Evolutionary conservation across 2,329 filamentous ascomycete species (phyloP).

Genomic region (Proliferodiscus dingleyae): DNA sequence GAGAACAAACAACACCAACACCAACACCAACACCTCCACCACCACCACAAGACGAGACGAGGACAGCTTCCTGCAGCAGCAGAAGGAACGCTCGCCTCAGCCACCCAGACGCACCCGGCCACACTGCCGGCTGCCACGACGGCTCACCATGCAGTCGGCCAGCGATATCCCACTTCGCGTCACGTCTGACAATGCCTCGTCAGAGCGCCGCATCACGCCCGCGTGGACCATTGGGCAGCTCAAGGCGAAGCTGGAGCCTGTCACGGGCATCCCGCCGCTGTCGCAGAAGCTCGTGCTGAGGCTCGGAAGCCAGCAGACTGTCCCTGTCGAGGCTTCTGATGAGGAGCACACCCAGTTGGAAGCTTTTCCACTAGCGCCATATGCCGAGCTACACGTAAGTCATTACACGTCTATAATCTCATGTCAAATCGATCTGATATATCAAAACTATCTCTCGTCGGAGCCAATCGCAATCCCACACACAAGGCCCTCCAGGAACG

Average conservation of each 20-base stretch:
- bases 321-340: slow-evolving; percentile 63
- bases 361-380: slow-evolving; percentile 63
- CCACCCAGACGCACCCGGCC: background rate
- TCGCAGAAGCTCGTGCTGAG: slow-evolving; percentile 73
- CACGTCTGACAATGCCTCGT: slow-evolving; percentile 69
- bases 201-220: slow-evolving; percentile 86
- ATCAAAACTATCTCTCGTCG: too few species aligned
- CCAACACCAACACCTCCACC: too few species aligned
- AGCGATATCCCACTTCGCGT: slow-evolving; percentile 73
- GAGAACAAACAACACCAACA: too few species aligned
- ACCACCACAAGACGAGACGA: too few species aligned
- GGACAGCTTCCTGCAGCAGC: too few species aligned
- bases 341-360: slow-evolving; percentile 66
- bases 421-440: slow-evolving; percentile 4
- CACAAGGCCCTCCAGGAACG: too few species aligned
- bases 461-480: too few species aligned
- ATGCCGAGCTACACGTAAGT: slow-evolving; percentile 78
- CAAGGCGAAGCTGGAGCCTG: slow-evolving; percentile 82
- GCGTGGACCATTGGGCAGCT: slow-evolving; percentile 84
- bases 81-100: too few species aligned
- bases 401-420: slow-evolving; percentile 3
- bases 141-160: slow-evolving; percentile 40
- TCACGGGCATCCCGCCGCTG: slow-evolving; percentile 83
- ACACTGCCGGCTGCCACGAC: background rate
- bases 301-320: slow-evolving; percentile 52